These are phyloP conservation scores for Arthroderma uncinatum DNA, from an alignment of 2,329 filamentous ascomycete genomes.

Conservation along the genomic window DNA sequence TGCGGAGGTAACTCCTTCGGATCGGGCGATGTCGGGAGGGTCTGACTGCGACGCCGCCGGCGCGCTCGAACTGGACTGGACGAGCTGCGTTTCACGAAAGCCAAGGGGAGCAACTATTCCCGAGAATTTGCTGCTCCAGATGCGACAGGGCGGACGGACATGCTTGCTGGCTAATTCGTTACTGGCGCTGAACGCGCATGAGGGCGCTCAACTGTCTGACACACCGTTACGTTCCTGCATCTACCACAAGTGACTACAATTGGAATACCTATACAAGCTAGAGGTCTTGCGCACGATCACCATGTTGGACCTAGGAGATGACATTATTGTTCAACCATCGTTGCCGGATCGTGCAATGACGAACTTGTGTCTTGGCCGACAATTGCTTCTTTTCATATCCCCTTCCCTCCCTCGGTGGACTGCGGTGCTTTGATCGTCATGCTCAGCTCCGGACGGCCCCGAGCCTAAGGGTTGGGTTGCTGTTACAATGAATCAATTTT, in stretches of 20 bases:
- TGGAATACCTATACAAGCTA: not conserved
- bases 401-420: not conserved
- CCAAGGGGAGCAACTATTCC: not conserved
- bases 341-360: constrained; percentile 1
- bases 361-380: constrained; percentile 4
- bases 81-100: not conserved
- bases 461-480: constrained; percentile 42
- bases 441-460: constrained; percentile 76
- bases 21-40: constrained; percentile 5
- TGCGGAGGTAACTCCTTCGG: constrained; percentile 6
- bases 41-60: not conserved
- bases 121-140: not conserved
- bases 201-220: not conserved
- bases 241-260: not conserved
- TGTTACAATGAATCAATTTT: not conserved
- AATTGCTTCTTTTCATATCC: not conserved
- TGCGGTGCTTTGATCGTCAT: constrained; percentile 63
- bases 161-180: not conserved
- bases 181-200: not conserved
- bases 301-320: too few relatives aligned
- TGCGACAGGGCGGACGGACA: not conserved
- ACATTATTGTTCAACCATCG: not conserved
- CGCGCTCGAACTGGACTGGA: constrained; percentile 3
- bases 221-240: not conserved
- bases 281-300: not conserved